These are phyloP conservation scores for Vigna mungo DNA, from an alignment of 306 rosid species.

Conservation along the genomic window DNA sequence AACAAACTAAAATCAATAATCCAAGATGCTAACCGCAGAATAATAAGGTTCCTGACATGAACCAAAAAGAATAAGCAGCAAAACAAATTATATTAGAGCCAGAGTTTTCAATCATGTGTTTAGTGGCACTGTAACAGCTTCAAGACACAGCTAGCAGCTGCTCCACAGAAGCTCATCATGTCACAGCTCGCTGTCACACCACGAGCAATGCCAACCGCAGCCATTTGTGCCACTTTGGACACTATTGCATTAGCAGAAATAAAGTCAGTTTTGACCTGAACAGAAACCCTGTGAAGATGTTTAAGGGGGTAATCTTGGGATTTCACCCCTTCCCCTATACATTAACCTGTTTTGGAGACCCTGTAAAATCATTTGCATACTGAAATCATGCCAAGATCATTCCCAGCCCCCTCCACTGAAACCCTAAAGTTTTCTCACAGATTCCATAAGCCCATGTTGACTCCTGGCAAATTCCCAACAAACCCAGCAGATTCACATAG, in stretches of 20 bases:
- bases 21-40: neutral
- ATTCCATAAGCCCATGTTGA: no score
- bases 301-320: no score
- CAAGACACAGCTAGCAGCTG: neutral
- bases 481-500: neutral
- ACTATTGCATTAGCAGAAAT: neutral
- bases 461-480: neutral
- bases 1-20: constrained; percentile 14
- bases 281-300: neutral
- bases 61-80: neutral
- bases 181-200: neutral
- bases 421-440: no score
- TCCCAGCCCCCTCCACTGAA: no score
- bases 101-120: neutral
- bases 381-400: no score
- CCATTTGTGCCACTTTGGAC: neutral
- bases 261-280: neutral
- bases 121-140: neutral
- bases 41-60: neutral
- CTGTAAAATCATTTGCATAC: no score
- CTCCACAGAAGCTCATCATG: neutral
- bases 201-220: neutral
- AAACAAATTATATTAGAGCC: neutral
- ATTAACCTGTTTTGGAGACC: no score
- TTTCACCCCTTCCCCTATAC: no score